Evolutionary conservation across 2,329 filamentous ascomycete genomes (phyloP).

Genomic region (Sarocladiaceae sp.): DNA sequence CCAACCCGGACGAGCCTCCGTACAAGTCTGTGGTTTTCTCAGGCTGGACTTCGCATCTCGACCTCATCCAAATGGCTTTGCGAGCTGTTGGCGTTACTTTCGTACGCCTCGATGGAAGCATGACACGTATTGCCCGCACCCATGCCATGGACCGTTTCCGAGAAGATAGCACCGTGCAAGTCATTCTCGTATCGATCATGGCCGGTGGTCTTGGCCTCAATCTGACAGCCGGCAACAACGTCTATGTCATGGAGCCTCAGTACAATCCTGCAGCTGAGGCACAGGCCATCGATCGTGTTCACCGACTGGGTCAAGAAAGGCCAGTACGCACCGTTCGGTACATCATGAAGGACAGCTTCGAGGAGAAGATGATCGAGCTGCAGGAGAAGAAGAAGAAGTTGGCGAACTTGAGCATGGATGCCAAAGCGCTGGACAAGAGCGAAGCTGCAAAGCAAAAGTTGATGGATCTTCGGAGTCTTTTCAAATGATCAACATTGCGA

Average conservation of each 20-base stretch:
- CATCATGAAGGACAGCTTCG: constrained; percentile 87
- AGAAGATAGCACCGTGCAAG: constrained; percentile 63
- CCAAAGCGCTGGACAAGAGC: constrained; percentile 46
- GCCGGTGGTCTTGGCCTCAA: constrained; percentile 91
- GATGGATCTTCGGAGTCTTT: constrained; percentile 54
- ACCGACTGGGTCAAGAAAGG: constrained; percentile 85
- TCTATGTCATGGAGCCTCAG: constrained; percentile 97
- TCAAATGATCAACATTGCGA: constrained; percentile 48
- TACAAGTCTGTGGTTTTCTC: constrained; percentile 95
- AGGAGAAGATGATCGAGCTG: constrained; percentile 86
- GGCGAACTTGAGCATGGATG: constrained; percentile 80
- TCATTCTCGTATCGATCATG: constrained; percentile 88
- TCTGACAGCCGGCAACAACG: constrained; percentile 76
- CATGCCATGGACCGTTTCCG: constrained; percentile 75
- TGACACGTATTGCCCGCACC: constrained; percentile 71
- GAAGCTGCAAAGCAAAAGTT: constrained; percentile 57
- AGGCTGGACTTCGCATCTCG: constrained; percentile 91
- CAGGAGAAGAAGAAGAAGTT: constrained; percentile 92
- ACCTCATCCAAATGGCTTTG: constrained; percentile 83
- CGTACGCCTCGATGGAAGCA: constrained; percentile 84
- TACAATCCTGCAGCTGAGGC: constrained; percentile 95
- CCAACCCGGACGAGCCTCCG: constrained; percentile 61
- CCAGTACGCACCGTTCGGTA: constrained; percentile 82
- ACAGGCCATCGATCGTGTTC: constrained; percentile 90
- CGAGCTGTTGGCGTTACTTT: constrained; percentile 62